Base-by-base conservation (phyloP, 169 alveolate species). In the Plasmodium sp. region DNA sequence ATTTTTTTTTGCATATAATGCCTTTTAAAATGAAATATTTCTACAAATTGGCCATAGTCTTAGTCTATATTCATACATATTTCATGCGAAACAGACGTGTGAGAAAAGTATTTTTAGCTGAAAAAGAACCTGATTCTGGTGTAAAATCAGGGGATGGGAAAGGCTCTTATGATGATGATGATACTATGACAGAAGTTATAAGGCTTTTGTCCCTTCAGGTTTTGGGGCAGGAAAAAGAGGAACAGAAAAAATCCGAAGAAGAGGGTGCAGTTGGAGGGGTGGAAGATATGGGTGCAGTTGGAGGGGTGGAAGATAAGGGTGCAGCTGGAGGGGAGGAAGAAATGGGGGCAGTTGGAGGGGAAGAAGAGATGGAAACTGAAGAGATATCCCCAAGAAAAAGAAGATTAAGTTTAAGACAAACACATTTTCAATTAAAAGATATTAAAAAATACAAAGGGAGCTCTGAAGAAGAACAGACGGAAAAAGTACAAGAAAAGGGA, bases 71-170 rank as follows among this genome's bases (percentile, higher is more conserved):
- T 34, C 67, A 56, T 45, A 36, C 27, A 83, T 39, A 34, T 58
- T 34, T 34, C 5, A 83, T 56, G 48, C 43, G 1, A n/a, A 36
- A 58, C 14, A 83, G 72, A 67, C 31, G 41, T 83, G 56, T 83
- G 31, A 83, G 45, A 62, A 83, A 83, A 16, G 73, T 58, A 83
- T 33, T 36, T 33, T 18, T 83, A 83, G 92, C 81, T 51, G 92
- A 83, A 83, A 83, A 83, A 16, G 71, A 83, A 58, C 81, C 45
- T 33, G 48, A 54, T 6, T 31, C 34, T 56, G 92, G 72, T 36
- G 36, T n/a, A 36, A 34, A 5, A 16, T 18, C 82, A 83, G 16
- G 16, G n/a, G 36, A 83, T 7, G 22, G 27, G 33, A 45, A 62
- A 58, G 41, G 22, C 27, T 16, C 16, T 58, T 41, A 34, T 83